phyloP scores from a whole-genome alignment of 345 rosid species.

The Euphorbia peplus region DNA sequence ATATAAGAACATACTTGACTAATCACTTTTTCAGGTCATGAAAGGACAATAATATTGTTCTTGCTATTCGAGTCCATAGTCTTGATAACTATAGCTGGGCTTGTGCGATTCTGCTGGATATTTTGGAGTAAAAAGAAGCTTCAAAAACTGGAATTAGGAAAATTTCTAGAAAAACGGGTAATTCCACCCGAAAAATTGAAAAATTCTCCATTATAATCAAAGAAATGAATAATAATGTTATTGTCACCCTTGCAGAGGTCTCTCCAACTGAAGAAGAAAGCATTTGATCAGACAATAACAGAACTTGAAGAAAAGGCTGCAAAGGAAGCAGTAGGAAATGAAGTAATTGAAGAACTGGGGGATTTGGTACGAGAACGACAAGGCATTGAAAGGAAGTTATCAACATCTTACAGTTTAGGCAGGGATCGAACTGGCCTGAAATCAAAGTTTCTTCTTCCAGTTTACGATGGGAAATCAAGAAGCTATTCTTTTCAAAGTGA shows the following conservation, averaged over 20 bases:
- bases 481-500: constrained; percentile 51
- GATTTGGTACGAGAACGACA: constrained; percentile 52
- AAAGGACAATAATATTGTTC: constrained; percentile 48
- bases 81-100: constrained; percentile 50
- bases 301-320: constrained; percentile 51
- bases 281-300: constrained; percentile 45
- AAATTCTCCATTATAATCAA: background rate
- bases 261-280: constrained; percentile 70
- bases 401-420: constrained; percentile 77
- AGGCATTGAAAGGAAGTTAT: constrained; percentile 58
- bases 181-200: constrained; percentile 9
- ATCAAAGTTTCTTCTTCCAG: constrained; percentile 47
- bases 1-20: background rate
- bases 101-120: constrained; percentile 67
- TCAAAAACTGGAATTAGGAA: constrained; percentile 51
- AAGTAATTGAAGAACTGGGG: constrained; percentile 38
- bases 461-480: constrained; percentile 42
- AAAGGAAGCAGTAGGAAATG: constrained; percentile 39
- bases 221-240: too few species aligned
- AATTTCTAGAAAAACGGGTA: constrained; percentile 71
- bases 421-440: constrained; percentile 35
- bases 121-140: constrained; percentile 92
- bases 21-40: constrained; percentile 43
- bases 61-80: constrained; percentile 58
- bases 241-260: constrained; percentile 39